Conservation (phyloP, 129 eudicot genomes). For the Mikania micrantha region DNA sequence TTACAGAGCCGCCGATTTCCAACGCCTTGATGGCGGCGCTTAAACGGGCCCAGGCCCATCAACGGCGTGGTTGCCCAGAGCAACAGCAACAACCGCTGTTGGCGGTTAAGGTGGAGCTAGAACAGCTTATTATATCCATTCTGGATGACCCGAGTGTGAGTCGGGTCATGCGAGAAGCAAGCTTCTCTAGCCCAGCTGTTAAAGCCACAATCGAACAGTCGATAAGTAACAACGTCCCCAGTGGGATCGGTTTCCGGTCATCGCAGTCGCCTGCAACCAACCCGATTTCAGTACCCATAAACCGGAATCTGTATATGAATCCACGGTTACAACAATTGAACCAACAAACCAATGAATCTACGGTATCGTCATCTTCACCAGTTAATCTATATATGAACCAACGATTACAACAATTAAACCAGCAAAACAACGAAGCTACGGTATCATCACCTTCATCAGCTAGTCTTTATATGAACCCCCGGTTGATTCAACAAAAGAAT, state of each 20-base stretch:
- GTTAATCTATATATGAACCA: no score
- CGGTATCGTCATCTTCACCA: no score
- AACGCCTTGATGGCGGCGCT: conserved; percentile 92
- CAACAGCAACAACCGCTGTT: conserved; percentile 91
- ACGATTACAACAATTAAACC: no score
- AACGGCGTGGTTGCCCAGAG: conserved; percentile 82
- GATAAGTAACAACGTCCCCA: conserved; percentile 21
- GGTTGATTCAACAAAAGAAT: conserved; percentile 21
- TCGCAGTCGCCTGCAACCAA: conserved; percentile 14
- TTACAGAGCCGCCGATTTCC: conserved; percentile 70
- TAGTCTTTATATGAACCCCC: conserved; percentile 32
- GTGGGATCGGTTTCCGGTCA: conserved; percentile 42
- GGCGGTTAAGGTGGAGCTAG: conserved; percentile 81
- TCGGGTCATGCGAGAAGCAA: conserved; percentile 93
- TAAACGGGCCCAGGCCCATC: conserved; percentile 84
- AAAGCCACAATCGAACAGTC: conserved; percentile 84
- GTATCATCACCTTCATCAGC: no score
- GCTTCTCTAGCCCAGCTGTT: conserved; percentile 90
- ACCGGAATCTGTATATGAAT: conserved; percentile 38
- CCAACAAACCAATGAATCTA: no score
- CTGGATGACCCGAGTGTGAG: conserved; percentile 97
- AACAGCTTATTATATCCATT: conserved; percentile 64
- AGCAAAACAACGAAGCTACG: no score
- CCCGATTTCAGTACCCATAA: conserved; percentile 4
- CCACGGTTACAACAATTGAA: no score